Evolutionary conservation across 768 basidiomycete genomes (phyloP), one percentile per base, ranked within the genome.

Genomic region (Agaricus blazei): DNA sequence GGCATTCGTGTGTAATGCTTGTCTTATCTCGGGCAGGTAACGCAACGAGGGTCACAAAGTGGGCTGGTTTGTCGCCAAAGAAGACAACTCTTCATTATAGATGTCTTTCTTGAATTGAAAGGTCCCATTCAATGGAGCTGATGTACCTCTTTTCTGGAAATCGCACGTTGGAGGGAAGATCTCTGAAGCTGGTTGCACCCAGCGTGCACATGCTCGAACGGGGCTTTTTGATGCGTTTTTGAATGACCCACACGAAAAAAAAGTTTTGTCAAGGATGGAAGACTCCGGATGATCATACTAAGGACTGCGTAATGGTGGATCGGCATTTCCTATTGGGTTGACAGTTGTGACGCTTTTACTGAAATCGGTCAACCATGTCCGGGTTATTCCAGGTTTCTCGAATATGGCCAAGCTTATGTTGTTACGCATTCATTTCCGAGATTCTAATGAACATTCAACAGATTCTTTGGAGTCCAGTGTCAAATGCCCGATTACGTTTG

Each of bases 361-460:
- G 41, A 40, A 9, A 24, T 29, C 50, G 47, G 11, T 11, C 31
- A 19, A 23, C n/a, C 26, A n/a, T 27, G 19, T 31, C 48, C 24
- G 40, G 9, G 27, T 31, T 28, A 24, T 34, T 28, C 29, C 44
- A 29, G 15, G 31, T 42, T 24, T 24, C 42, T 26, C 48, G 31
- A 31, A 26, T 41, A 51, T 44, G 19, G 19, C 19, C 48, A 37
- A 24, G 40, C 29, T 44, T 46, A 34, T 27, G 19, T 53, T 42
- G 24, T 57, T 37, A 48, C 38, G 27, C 44, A 58, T 51, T 43
- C 57, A 60, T 60, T 70, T 67, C 65, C 68, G 72, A 40, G 68
- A 75, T 15, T 80, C 78, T 54, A 72, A 72, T 57, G 76, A 78
- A 67, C 75, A 78, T 44, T 80, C 73, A 51, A 77, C 77, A 41